Base-by-base conservation (phyloP, 1,139 yeast species). In the Saccharomyces hybrid region DNA sequence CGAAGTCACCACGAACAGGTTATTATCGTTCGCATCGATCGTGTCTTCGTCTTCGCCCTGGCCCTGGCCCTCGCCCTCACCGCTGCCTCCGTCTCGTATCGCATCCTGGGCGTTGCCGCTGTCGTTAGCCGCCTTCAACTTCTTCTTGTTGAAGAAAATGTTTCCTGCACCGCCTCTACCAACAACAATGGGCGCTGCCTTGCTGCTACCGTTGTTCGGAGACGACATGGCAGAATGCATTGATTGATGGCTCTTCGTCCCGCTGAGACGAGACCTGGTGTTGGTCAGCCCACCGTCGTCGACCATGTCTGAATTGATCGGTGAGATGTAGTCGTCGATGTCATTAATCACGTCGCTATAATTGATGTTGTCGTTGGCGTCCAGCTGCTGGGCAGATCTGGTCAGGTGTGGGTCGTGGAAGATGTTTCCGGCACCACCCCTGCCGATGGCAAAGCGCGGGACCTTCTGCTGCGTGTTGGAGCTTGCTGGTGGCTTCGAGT, bases 361-460 rank as follows among this genome's bases (percentile, higher is more conserved):
- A 5, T 61, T 62, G 11, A 55, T 58, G 4, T 58, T 62, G 24
- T 60, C 62, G 11, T 60, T 66, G 11, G 21, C 52, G 53, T 83
- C 90, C 2, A 85, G 90, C 62, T 85, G 93, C 69, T 86, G 93
- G 14, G 86, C 77, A 61, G 76, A 78, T 57, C 93, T 75, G 3
- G 89, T 78, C 52, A 81, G 66, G 54, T 78, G 77, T 1, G 87
- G 82, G 66, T 85, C 84, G 49, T 76, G 77, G 68, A 86, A 74
- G 88, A 86, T 86, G 66, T 86, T 86, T 4, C 95, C 95, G 51
- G 81, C 84, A 1, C 95, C 95, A 8, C 95, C 95, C 62, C 95
- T 77, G 31, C 95, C 95, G 2, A 93, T 86, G 28, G 88, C 78
- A 62, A 82, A 81, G 42, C 44, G 44, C 6, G 44, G 44, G 16